Conservation (phyloP, 1,284 basidiomycete genomes). For the Naganishia albida region DNA sequence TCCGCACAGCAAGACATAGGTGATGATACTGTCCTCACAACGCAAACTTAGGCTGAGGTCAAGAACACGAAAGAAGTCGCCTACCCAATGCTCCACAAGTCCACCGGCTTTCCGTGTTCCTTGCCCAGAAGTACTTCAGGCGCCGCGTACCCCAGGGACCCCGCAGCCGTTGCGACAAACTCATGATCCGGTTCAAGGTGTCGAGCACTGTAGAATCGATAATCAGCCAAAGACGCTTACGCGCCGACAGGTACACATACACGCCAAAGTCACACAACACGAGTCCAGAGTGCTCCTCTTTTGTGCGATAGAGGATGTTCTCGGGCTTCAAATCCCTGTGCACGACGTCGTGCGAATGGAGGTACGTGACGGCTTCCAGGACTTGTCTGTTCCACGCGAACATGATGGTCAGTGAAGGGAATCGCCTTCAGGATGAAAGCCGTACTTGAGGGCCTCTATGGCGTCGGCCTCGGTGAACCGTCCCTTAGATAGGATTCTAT, state of each 20-base stretch:
- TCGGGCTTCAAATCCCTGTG: slow-evolving; percentile 94
- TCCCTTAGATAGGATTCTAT: slow-evolving; percentile 74
- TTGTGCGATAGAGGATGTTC: slow-evolving; percentile 87
- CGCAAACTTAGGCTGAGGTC: background rate
- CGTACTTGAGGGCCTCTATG: slow-evolving; percentile 66
- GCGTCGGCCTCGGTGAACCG: slow-evolving; percentile 90
- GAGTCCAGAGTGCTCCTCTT: slow-evolving; percentile 65
- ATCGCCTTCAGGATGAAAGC: background rate
- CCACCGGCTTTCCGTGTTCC: slow-evolving; percentile 88
- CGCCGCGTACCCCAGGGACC: slow-evolving; percentile 90
- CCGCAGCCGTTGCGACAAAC: slow-evolving; percentile 77
- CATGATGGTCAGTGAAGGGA: background rate
- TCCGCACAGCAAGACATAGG: slow-evolving; percentile 87
- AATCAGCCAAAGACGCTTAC: background rate
- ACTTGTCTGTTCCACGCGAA: slow-evolving; percentile 61
- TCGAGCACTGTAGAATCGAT: slow-evolving; percentile 64
- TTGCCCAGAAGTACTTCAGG: slow-evolving; percentile 82
- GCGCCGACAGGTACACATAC: slow-evolving; percentile 55
- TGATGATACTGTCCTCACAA: slow-evolving; percentile 70
- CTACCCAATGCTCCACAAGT: slow-evolving; percentile 89
- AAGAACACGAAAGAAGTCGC: slow-evolving; percentile 38
- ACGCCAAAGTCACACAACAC: slow-evolving; percentile 98
- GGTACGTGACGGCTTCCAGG: slow-evolving; percentile 75
- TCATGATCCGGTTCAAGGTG: slow-evolving; percentile 77
- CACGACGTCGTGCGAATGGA: slow-evolving; percentile 84